These are phyloP conservation scores for Ceratobasidium papillatum DNA, from an alignment of 1,284 basidiomycete genomes.

Conservation along the genomic window DNA sequence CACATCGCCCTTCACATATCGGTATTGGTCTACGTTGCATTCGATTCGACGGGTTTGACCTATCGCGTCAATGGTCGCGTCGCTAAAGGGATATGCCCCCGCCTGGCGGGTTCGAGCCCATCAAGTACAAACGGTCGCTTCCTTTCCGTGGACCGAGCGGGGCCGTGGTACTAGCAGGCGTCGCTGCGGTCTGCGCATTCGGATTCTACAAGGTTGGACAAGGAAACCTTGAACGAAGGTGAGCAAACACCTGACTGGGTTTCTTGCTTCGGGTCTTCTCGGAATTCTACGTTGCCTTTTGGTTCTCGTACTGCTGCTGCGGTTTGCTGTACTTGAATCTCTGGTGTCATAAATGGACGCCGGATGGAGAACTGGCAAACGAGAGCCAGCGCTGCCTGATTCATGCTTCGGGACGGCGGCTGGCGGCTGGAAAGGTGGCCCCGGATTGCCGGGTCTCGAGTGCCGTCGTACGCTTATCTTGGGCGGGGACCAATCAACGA, in stretches of 20 bases:
- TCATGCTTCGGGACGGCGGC: conserved; percentile 7
- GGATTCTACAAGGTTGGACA: conserved; percentile 93
- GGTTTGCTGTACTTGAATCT: conserved; percentile 2
- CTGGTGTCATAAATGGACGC: conserved; percentile 11
- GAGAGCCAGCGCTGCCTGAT: neutral
- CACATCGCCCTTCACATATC: conserved; percentile 13
- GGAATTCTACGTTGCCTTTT: neutral
- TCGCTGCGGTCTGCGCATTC: conserved; percentile 85
- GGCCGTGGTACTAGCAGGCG: conserved; percentile 83
- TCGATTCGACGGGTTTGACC: neutral
- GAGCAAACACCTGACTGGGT: conserved; percentile 51
- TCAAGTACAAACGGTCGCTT: conserved; percentile 97
- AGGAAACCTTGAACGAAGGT: conserved; percentile 94
- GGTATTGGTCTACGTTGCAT: conserved; percentile 1
- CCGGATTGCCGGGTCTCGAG: conserved; percentile 16
- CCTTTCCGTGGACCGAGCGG: conserved; percentile 93
- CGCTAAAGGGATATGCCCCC: conserved; percentile 93
- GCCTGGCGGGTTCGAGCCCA: conserved; percentile 87
- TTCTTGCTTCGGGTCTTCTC: conserved; percentile 45
- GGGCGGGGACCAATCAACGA: neutral
- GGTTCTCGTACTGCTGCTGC: neutral
- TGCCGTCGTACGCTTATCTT: conserved; percentile 23
- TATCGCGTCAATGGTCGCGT: neutral
- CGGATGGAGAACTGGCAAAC: conserved; percentile 8
- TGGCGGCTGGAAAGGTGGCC: conserved; percentile 14